A percentile compares a stretch with the other conserved stretches of the same genome.
phyloP scores from a whole-genome alignment of 805 yeast genomes.

The Starmerella apis region DNA sequence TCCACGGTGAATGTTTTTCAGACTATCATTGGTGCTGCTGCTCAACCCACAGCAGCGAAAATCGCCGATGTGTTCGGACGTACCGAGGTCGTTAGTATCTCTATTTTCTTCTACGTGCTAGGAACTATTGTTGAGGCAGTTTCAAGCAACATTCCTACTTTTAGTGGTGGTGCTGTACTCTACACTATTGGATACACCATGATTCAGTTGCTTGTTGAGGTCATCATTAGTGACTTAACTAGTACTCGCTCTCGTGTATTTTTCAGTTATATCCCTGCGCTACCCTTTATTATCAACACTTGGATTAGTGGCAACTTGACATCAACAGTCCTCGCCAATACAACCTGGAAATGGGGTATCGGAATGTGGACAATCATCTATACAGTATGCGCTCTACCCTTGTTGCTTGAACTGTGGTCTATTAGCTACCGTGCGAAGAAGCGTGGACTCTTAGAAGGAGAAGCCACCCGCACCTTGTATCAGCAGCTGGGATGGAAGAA shows the following conservation, averaged over 20 bases:
- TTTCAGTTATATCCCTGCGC: constrained; percentile 53
- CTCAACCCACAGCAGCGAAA: constrained; percentile 55
- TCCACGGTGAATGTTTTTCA: constrained; percentile 49
- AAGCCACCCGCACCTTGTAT: constrained; percentile 34
- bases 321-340: constrained; percentile 21
- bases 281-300: constrained; percentile 65
- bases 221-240: constrained; percentile 57
- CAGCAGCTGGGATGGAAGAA: constrained; percentile 29
- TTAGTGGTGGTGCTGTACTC: constrained; percentile 55
- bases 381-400: constrained; percentile 56
- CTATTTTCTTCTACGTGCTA: constrained; percentile 46
- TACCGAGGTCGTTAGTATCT: constrained; percentile 39
- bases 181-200: constrained; percentile 55
- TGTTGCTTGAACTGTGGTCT: constrained; percentile 43
- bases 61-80: constrained; percentile 61
- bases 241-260: constrained; percentile 61
- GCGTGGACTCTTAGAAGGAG: constrained; percentile 40
- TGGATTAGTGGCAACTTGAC: constrained; percentile 61
- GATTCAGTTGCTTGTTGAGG: constrained; percentile 44
- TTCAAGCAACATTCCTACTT: constrained; percentile 46
- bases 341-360: constrained; percentile 46
- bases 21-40: constrained; percentile 48
- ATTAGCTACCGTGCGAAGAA: constrained; percentile 46
- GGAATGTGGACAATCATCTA: constrained; percentile 73
- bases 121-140: constrained; percentile 59